A percentile compares a stretch with the other conserved stretches of the same genome.
phyloP scores from a whole-genome alignment of 495 filamentous ascomycete genomes.

The Penicillium manginii region DNA sequence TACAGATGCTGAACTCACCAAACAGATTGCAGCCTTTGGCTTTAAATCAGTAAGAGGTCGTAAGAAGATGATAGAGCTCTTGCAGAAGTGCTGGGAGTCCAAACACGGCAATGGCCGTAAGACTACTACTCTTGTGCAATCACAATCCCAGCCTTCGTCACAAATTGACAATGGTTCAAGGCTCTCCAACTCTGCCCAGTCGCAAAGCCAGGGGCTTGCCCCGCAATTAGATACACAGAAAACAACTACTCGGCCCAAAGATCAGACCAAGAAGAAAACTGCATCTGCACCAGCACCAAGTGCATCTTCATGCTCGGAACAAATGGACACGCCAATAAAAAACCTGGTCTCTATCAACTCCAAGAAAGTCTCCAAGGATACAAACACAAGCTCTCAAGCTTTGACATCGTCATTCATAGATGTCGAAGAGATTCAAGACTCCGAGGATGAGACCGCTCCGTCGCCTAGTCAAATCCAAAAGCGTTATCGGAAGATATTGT shows the following conservation, averaged over 20 bases:
- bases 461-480: slow-evolving; percentile 40
- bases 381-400: background rate
- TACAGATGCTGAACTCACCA: slow-evolving; percentile 65
- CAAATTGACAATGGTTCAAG: background rate
- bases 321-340: background rate
- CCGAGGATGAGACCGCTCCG: slow-evolving; percentile 52
- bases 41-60: slow-evolving; percentile 77
- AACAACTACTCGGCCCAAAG: slow-evolving; percentile 12
- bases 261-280: slow-evolving; percentile 8
- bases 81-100: slow-evolving; percentile 74
- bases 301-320: background rate
- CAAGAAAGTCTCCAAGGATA: slow-evolving; percentile 4
- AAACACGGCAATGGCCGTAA: slow-evolving; percentile 32
- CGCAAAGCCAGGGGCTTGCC: slow-evolving; percentile 5
- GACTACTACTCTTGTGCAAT: background rate
- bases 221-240: slow-evolving; percentile 7
- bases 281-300: background rate
- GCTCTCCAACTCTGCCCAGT: slow-evolving; percentile 7
- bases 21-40: slow-evolving; percentile 64
- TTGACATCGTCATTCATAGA: slow-evolving; percentile 30
- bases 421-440: slow-evolving; percentile 68
- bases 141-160: background rate
- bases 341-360: background rate
- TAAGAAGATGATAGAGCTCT: slow-evolving; percentile 68
- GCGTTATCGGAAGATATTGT: slow-evolving; percentile 18